Conservation (phyloP, 352 stramenopile genomes). For the Phytophthora litchii region DNA sequence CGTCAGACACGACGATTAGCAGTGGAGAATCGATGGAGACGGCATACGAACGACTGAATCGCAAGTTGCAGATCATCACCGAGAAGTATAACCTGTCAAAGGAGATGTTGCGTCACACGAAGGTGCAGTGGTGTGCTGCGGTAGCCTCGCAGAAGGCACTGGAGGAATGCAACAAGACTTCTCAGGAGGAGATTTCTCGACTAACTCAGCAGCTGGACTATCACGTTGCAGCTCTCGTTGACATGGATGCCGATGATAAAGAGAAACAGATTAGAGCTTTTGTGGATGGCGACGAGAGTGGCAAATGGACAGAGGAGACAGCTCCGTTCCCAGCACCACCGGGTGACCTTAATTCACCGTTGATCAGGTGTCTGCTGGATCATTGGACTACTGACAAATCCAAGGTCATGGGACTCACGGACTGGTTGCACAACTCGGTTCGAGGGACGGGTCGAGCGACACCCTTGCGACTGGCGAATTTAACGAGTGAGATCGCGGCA, state of each 20-base stretch:
- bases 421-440: conserved; percentile 71
- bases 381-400: conserved; percentile 74
- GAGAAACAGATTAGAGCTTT: conserved; percentile 28
- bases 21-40: conserved; percentile 32
- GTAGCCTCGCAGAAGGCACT: conserved; percentile 69
- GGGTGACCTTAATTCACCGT: conserved; percentile 66
- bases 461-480: conserved; percentile 46
- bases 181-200: conserved; percentile 54
- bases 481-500: conserved; percentile 60
- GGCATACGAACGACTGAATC: conserved; percentile 36
- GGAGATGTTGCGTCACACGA: conserved; percentile 67
- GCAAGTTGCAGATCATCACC: conserved; percentile 45
- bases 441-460: conserved; percentile 49
- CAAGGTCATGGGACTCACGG: conserved; percentile 57
- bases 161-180: conserved; percentile 58
- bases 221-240: conserved; percentile 40
- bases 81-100: conserved; percentile 56
- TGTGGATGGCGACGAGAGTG: conserved; percentile 31
- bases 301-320: conserved; percentile 59
- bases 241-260: conserved; percentile 19
- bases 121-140: conserved; percentile 67
- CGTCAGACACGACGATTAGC: conserved; percentile 28
- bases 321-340: conserved; percentile 61
- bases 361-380: conserved; percentile 67
- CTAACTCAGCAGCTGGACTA: conserved; percentile 56